These are phyloP conservation scores for Tieghemostelium lacteum DNA, from an alignment of 78 protist genomes.

Conservation along the genomic window DNA sequence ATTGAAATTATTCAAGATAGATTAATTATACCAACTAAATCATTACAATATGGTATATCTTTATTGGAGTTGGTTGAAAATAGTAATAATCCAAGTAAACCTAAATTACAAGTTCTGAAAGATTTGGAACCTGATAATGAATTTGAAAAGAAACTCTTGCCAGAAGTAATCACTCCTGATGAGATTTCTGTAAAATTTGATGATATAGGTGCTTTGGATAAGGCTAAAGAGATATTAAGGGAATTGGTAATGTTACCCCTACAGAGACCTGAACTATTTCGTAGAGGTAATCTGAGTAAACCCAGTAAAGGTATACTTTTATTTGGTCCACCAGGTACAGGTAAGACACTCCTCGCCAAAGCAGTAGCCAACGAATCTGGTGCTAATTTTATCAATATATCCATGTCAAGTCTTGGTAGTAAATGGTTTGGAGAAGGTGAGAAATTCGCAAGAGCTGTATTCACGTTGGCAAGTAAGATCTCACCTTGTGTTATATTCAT, in stretches of 20 bases:
- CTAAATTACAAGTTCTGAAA: background rate
- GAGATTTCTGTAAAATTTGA: slow-evolving; percentile 27
- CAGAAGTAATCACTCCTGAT: background rate
- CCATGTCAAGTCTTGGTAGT: slow-evolving; percentile 32
- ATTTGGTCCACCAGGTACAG: slow-evolving; percentile 92
- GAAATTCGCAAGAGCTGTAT: slow-evolving; percentile 46
- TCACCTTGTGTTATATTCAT: slow-evolving; percentile 60
- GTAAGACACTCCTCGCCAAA: slow-evolving; percentile 91
- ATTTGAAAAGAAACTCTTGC: background rate
- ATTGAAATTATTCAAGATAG: too few relatives aligned
- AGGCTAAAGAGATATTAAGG: slow-evolving; percentile 71
- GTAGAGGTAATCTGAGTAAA: slow-evolving; percentile 86
- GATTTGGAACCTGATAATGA: background rate
- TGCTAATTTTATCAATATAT: slow-evolving; percentile 46
- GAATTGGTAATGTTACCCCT: slow-evolving; percentile 85
- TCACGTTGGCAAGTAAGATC: slow-evolving; percentile 32
- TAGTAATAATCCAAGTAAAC: background rate
- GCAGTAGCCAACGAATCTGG: slow-evolving; percentile 97
- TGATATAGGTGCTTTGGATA: slow-evolving; percentile 97
- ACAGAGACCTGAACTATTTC: slow-evolving; percentile 82
- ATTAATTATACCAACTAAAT: background rate
- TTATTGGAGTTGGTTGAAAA: background rate
- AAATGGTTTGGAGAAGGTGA: slow-evolving; percentile 79
- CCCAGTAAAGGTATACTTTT: slow-evolving; percentile 84
- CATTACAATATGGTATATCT: background rate